phyloP scores from a whole-genome alignment of 2,329 filamentous ascomycete genomes.

The Aspergillus fijiensis region DNA sequence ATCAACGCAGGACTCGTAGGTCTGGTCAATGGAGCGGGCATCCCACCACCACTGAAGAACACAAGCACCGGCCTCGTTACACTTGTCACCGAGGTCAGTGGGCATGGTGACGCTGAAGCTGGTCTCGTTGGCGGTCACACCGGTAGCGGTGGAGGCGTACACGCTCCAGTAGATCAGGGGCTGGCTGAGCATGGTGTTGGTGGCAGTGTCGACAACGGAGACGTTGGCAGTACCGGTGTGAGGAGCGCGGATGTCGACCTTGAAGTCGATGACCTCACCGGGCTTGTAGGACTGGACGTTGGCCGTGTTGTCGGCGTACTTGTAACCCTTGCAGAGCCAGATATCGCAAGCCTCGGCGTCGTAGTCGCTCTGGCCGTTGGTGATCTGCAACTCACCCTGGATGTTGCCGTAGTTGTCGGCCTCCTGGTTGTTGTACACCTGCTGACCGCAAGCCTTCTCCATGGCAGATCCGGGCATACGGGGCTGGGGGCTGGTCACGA shows the following conservation, averaged over 20 bases:
- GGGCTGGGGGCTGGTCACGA: conserved; percentile 49
- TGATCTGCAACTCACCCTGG: conserved; percentile 55
- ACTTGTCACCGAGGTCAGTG: conserved; percentile 28
- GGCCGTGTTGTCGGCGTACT: conserved; percentile 56
- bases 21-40: conserved; percentile 35
- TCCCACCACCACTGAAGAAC: conserved; percentile 40
- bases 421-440: conserved; percentile 54
- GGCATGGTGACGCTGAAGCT: conserved; percentile 35
- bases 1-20: conserved; percentile 38
- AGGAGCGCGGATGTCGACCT: conserved; percentile 48
- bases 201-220: conserved; percentile 49
- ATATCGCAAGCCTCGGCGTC: conserved; percentile 50
- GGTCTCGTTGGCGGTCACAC: conserved; percentile 27
- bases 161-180: conserved; percentile 34
- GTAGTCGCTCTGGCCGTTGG: conserved; percentile 50
- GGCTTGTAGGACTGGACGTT: conserved; percentile 54
- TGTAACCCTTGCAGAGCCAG: conserved; percentile 60
- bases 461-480: conserved; percentile 55
- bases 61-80: conserved; percentile 30
- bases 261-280: conserved; percentile 46
- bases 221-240: conserved; percentile 53
- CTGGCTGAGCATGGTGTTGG: conserved; percentile 40
- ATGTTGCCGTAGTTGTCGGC: conserved; percentile 59
- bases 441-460: conserved; percentile 53
- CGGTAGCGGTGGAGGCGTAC: conserved; percentile 33